phyloP scores from a whole-genome alignment of 805 yeast genomes.

The Candida railenensis region DNA sequence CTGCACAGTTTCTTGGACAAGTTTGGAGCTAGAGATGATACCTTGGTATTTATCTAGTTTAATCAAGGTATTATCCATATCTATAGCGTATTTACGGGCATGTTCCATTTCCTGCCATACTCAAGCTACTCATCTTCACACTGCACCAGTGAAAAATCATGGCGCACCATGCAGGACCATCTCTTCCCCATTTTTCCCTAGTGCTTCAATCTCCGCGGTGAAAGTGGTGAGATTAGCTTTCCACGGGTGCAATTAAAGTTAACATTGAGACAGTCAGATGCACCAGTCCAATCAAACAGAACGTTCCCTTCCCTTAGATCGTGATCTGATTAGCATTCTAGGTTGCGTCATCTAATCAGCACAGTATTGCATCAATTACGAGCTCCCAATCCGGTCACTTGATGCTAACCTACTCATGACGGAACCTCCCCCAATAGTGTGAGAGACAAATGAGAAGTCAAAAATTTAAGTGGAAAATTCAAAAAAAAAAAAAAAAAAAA shows the following conservation, averaged over 20 bases:
- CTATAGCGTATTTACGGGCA: neutral
- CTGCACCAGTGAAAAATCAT: neutral
- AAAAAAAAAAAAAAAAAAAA: no score
- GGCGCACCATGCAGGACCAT: neutral
- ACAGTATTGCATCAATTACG: no score
- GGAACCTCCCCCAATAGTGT: no score
- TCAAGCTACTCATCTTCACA: neutral
- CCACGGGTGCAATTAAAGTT: no score
- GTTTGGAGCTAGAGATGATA: conserved; percentile 15
- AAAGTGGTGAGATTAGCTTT: no score
- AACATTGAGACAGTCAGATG: no score
- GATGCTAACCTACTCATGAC: no score
- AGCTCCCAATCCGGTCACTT: no score
- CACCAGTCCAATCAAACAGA: no score
- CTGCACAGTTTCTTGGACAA: conserved; percentile 24
- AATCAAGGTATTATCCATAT: neutral
- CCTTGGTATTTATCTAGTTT: neutral
- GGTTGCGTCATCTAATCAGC: no score
- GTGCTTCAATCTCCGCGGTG: neutral
- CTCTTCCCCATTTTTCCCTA: neutral
- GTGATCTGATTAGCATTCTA: no score
- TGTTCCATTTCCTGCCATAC: neutral
- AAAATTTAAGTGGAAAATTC: neutral
- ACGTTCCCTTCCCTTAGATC: neutral
- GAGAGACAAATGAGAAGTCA: no score